Evolutionary conservation across 768 basidiomycete genomes (phyloP), one percentile per base, ranked within the genome.

Genomic region (Boletus patriciae): DNA sequence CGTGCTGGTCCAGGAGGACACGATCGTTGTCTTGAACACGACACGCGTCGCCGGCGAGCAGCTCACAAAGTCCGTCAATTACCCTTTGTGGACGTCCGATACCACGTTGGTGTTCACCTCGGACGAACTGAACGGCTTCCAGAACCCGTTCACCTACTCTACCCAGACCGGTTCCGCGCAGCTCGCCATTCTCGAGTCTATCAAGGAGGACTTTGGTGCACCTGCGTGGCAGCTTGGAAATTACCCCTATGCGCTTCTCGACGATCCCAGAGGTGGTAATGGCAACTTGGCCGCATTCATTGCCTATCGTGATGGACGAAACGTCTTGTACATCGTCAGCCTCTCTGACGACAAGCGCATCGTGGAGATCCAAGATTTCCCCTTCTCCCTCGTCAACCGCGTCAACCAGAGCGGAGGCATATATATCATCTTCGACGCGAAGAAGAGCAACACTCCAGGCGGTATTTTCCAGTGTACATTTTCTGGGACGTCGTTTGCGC

Each of bases 131-230:
- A 81, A 82, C 16, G 87, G 86, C 0, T 92, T 78, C 66, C 77
- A 81, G 55, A 88, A 91, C 63, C 86, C 90, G 0, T 90, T 82
- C 79, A 76, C 64, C 23, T 85, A 80, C 68, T 72, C 75, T 42
- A 59, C 78, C 25, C 25, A 60, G 3, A 64, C 73, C 5, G 70
- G 72, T 16, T 67, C 70, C 11, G 45, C 52, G 19, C 54, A 46
- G 21, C 77, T 67, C 13, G 65, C 59, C 27, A 51, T 87, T 37
- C 59, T 74, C 3, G 48, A 66, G 31, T 73, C 83, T 1, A 62
- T 85, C 21, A 48, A 67, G 0, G 76, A 86, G 52, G 88, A 88
- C 60, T 86, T 87, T 65, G 78, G 78, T 4, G 62, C 64, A 9
- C 83, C 86, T 5, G 71, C 76, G 19, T 90, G 88, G 85, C 11